Conservation (phyloP, 202 grass and related monocot genomes). For the Hordeum pubiflorum region DNA sequence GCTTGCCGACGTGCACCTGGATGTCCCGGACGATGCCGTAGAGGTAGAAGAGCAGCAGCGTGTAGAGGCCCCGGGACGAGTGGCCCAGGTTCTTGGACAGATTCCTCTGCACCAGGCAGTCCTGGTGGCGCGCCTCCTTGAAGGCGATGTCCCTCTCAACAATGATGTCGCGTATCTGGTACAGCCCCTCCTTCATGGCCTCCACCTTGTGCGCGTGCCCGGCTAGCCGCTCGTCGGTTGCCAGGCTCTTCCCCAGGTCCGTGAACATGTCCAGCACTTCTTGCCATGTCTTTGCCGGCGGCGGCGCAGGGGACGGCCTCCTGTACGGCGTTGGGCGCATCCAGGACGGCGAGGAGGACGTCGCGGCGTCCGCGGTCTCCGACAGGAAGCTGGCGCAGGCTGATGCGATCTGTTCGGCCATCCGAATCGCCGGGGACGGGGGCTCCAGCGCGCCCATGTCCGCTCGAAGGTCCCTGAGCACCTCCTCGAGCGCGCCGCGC, state of each 20-base stretch:
- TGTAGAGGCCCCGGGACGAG: constrained; percentile 73
- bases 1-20: constrained; percentile 42
- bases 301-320: constrained; percentile 17
- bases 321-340: constrained; percentile 52
- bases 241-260: constrained; percentile 51
- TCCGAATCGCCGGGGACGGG: constrained; percentile 25
- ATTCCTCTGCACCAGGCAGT: constrained; percentile 68
- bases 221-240: constrained; percentile 25
- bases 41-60: constrained; percentile 75
- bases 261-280: constrained; percentile 76
- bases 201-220: constrained; percentile 52
- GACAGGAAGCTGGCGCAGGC: constrained; percentile 47
- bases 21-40: constrained; percentile 54
- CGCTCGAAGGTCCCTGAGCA: constrained; percentile 47
- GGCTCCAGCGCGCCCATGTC: constrained; percentile 40
- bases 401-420: constrained; percentile 63
- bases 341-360: constrained; percentile 57
- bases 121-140: constrained; percentile 72
- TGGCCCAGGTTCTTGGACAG: constrained; percentile 64
- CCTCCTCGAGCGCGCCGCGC: constrained; percentile 62
- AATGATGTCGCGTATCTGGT: constrained; percentile 60
- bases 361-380: constrained; percentile 22
- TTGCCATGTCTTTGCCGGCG: constrained; percentile 54
- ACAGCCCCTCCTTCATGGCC: constrained; percentile 68
- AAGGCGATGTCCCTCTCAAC: constrained; percentile 58